Percentiles rank a stretch among this genome's conserved stretches.
Evolutionary conservation across 1,284 basidiomycete species (phyloP).

Genomic region (Mrakiaceae sp.): DNA sequence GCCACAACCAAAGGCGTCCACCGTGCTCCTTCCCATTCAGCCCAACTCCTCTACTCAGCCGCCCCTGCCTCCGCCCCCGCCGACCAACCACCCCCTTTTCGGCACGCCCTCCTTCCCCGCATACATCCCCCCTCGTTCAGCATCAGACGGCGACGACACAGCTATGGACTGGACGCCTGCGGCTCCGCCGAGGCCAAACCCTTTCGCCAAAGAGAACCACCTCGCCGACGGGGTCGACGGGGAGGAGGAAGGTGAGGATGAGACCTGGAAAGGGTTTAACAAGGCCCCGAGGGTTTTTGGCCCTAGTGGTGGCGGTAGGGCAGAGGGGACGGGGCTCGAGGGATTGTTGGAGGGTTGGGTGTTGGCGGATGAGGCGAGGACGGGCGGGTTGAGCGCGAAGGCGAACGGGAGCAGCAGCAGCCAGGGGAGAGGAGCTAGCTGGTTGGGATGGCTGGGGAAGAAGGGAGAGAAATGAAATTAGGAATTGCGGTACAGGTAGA

Average conservation of each 20-base stretch:
- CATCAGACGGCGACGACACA: background rate
- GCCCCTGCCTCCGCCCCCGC: background rate
- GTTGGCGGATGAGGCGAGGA: background rate
- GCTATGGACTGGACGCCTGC: background rate
- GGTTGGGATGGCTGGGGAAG: no score
- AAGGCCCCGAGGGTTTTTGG: background rate
- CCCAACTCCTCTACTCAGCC: background rate
- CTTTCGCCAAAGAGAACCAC: background rate
- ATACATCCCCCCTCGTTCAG: background rate
- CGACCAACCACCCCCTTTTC: background rate
- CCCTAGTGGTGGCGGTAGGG: background rate
- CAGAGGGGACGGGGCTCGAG: constrained; percentile 1
- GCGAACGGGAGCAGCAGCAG: no score
- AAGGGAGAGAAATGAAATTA: no score
- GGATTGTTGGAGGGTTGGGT: constrained; percentile 6
- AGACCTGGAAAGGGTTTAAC: constrained; percentile 7
- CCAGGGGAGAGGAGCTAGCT: no score
- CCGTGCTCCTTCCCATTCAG: background rate
- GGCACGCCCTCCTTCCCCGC: background rate
- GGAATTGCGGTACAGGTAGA: no score
- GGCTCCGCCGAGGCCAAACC: background rate
- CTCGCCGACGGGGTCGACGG: background rate
- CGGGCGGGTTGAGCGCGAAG: no score
- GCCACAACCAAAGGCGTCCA: background rate
- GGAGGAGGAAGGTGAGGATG: constrained; percentile 1